These are phyloP conservation scores for Amanita jacksonii DNA, from an alignment of 768 basidiomycete species.

Conservation along the genomic window DNA sequence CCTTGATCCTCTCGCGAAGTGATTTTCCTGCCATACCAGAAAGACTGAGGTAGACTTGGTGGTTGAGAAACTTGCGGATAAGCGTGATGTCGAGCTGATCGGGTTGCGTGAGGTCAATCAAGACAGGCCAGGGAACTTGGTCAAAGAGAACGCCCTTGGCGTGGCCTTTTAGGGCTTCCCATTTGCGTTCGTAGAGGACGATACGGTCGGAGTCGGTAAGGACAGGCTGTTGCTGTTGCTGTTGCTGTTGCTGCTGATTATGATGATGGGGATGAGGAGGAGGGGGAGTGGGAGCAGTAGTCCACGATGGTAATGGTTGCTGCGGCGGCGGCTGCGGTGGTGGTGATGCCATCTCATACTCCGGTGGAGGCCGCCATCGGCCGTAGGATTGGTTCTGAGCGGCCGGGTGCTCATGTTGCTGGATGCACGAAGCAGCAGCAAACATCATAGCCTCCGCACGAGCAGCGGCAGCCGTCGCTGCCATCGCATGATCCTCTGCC, in stretches of 20 bases:
- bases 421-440: too few species aligned
- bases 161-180: conserved; percentile 23
- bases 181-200: conserved; percentile 24
- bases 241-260: too few species aligned
- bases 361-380: too few species aligned
- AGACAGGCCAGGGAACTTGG: conserved; percentile 37
- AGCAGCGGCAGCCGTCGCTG: neutral
- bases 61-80: conserved; percentile 32
- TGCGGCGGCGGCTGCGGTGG: neutral
- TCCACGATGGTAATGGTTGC: neutral
- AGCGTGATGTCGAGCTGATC: conserved; percentile 25
- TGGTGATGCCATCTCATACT: too few species aligned
- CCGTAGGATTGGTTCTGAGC: too few species aligned
- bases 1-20: conserved; percentile 25
- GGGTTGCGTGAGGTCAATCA: conserved; percentile 14
- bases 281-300: too few species aligned
- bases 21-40: conserved; percentile 21
- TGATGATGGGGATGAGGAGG: conserved; percentile 6
- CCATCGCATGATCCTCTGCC: conserved; percentile 2
- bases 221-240: conserved; percentile 6
- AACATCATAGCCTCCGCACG: neutral
- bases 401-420: too few species aligned
- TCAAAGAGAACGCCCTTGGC: conserved; percentile 16
- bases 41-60: conserved; percentile 11
- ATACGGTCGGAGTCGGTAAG: conserved; percentile 13